Evolutionary conservation across 306 rosid genomes (phyloP), one percentile per base, ranked within the genome.

Genomic region (Acacia melanoxylon): DNA sequence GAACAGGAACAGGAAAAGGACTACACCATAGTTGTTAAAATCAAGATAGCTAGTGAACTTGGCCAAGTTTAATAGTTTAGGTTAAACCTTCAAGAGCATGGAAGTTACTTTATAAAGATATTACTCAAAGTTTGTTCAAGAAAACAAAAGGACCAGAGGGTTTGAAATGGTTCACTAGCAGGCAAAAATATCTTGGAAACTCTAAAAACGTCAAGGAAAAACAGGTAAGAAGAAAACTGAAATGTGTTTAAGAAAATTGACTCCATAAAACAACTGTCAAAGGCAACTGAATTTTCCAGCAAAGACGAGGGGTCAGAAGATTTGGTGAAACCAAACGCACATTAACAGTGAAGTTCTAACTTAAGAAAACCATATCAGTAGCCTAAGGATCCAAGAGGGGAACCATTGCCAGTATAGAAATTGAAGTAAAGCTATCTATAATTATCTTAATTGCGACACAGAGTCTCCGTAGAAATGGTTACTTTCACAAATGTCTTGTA

Each of bases 301-400:
- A 17, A 51, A 51, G 58, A 51, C 10, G 58, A 17, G 58, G 58
- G 19, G 3, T 17, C 22, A 51, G 2, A 6, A 51, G 15, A 49
- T 49, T 49, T 37, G 33, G 62, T 46, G 25, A 27, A 69, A 1
- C 25, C 42, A 11, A 77, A 16, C 62, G 20, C 31, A 31, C 10
- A 77, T 24, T 71, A 71, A 61, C 52, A 61, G 25, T 70, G 74
- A 61, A 82, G 13, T 76, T 76, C 25, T 44, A 17, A 27, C 45
- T 77, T 7, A 45, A 45, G 29, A 77, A 45, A 45, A 45, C 14
- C 46, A 45, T 15, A 31, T 29, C 9, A 46, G 63, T 29, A 33
- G 31, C 10, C 33, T 6, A 46, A 77, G 48, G 48, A 63, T 77
- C 61, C 59, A 45, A 29, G 45, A 62, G 13, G 41, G n/a, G n/a